phyloP scores from a whole-genome alignment of 495 filamentous ascomycete species.

The Trichodelitschia bisporula region DNA sequence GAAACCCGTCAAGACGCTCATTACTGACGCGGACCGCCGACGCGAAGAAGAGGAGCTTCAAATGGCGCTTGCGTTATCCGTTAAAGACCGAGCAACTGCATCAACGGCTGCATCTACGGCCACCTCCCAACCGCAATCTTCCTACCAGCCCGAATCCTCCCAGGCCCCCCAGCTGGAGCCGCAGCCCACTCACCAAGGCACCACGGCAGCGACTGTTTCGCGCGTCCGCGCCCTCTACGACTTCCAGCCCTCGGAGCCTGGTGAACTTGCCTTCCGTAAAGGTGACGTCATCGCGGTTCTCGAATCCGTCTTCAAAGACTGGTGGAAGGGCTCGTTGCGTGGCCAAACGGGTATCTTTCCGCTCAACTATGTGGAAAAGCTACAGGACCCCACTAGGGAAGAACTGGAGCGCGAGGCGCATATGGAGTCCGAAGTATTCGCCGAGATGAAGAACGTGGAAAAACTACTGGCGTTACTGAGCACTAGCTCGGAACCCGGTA shows the following conservation, averaged over 20 bases:
- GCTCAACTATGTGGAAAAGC: conserved; percentile 94
- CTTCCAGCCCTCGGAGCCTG: conserved; percentile 79
- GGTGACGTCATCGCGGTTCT: conserved; percentile 93
- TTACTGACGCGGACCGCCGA: conserved; percentile 71
- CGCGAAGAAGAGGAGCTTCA: conserved; percentile 96
- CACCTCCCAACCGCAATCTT: background rate
- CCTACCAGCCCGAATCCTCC: background rate
- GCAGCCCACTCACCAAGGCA: conserved; percentile 34
- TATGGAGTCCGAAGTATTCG: conserved; percentile 95
- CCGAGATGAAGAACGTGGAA: conserved; percentile 96
- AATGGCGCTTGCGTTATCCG: conserved; percentile 76
- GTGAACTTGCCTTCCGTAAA: conserved; percentile 88
- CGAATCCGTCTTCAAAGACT: conserved; percentile 96
- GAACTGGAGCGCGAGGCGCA: conserved; percentile 89
- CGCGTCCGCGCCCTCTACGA: conserved; percentile 84
- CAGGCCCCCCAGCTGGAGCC: conserved; percentile 17
- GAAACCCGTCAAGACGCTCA: conserved; percentile 71
- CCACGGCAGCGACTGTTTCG: conserved; percentile 92
- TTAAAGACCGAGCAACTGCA: conserved; percentile 41
- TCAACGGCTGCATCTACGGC: background rate
- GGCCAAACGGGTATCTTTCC: conserved; percentile 96
- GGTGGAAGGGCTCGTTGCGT: conserved; percentile 91
- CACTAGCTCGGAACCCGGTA: conserved; percentile 29
- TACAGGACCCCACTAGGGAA: conserved; percentile 80
- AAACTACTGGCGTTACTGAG: conserved; percentile 84